These are phyloP conservation scores for Lichtheimia ramosa DNA, from an alignment of 371 early-diverging fungal species.

Conservation along the genomic window DNA sequence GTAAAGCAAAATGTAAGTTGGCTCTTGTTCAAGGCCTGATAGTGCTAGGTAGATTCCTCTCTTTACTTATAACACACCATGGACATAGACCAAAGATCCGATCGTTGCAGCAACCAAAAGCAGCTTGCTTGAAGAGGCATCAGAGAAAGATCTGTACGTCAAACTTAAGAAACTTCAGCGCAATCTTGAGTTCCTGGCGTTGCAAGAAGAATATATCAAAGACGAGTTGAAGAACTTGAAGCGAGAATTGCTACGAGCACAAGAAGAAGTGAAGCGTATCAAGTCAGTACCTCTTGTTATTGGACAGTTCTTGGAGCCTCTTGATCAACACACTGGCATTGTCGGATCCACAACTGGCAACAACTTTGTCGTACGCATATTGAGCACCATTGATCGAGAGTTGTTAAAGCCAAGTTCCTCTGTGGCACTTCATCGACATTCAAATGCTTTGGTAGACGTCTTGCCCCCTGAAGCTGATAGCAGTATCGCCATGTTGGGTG, in stretches of 20 bases:
- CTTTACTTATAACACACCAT: neutral
- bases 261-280: conserved; percentile 99
- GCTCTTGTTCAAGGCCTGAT: neutral
- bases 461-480: conserved; percentile 98
- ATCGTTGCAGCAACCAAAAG: conserved; percentile 7
- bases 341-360: conserved; percentile 97
- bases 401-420: conserved; percentile 96
- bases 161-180: conserved; percentile 93
- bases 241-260: conserved; percentile 92
- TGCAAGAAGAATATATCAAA: conserved; percentile 99
- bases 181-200: conserved; percentile 93
- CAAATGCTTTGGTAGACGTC: conserved; percentile 96
- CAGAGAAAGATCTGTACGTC: conserved; percentile 87
- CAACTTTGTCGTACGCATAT: conserved; percentile 95
- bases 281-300: conserved; percentile 99
- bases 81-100: conserved; percentile 1
- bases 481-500: conserved; percentile 93
- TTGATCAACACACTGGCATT: conserved; percentile 98
- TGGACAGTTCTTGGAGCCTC: conserved; percentile 99
- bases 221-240: conserved; percentile 98
- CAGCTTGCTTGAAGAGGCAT: conserved; percentile 50
- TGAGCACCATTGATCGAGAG: conserved; percentile 98
- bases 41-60: neutral
- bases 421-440: conserved; percentile 98
- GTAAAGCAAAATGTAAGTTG: conserved; percentile 31